Conservation (phyloP, 805 yeast genomes). For the Candida ponderosae region DNA sequence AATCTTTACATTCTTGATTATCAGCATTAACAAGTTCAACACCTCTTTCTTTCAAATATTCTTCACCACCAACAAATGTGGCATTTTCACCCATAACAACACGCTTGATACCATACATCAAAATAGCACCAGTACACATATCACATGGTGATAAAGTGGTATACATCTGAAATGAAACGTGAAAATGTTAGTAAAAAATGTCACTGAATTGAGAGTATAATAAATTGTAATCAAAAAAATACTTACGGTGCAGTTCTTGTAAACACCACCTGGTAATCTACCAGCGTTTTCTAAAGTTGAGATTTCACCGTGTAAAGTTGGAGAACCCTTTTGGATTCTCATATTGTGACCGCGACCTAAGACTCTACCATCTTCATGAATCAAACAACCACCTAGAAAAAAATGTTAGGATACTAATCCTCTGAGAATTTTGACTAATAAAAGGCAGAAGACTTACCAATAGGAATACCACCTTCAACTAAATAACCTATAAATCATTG, state of each 20-base stretch:
- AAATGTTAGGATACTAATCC: too few species aligned
- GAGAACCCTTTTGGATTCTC: slow-evolving; percentile 78
- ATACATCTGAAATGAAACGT: slow-evolving; percentile 38
- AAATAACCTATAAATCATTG: slow-evolving; percentile 32
- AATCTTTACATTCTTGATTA: slow-evolving; percentile 50
- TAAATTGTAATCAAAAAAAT: too few species aligned
- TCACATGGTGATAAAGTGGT: slow-evolving; percentile 90
- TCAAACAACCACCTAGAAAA: slow-evolving; percentile 54
- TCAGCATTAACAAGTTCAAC: slow-evolving; percentile 62
- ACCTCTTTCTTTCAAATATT: slow-evolving; percentile 56
- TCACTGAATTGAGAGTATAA: too few species aligned
- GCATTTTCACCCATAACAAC: slow-evolving; percentile 86
- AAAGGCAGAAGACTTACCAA: slow-evolving; percentile 32
- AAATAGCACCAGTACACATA: slow-evolving; percentile 93
- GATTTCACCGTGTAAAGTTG: slow-evolving; percentile 90
- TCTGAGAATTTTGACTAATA: slow-evolving; percentile 14
- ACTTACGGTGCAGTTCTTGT: slow-evolving; percentile 63
- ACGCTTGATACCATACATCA: slow-evolving; percentile 81
- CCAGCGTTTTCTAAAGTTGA: slow-evolving; percentile 88
- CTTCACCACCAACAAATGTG: slow-evolving; percentile 81
- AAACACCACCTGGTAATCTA: slow-evolving; percentile 68
- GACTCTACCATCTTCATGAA: slow-evolving; percentile 68
- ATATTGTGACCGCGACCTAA: slow-evolving; percentile 86
- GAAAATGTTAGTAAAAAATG: too few species aligned
- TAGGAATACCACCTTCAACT: slow-evolving; percentile 87